phyloP scores from a whole-genome alignment of 495 filamentous ascomycete genomes.

The Annulohypoxylon nitens region DNA sequence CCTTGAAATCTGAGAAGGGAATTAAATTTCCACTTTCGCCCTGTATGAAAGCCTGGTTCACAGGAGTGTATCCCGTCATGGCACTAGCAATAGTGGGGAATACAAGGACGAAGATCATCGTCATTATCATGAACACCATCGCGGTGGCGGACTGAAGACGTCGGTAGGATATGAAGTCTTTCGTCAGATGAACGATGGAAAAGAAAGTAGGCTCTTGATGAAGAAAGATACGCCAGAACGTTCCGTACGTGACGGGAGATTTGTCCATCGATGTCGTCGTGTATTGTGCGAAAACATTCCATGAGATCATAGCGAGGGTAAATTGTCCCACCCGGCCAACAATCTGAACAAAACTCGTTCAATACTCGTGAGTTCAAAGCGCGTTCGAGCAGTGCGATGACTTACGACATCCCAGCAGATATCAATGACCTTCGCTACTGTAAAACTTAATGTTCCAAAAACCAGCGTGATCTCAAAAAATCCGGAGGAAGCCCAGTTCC shows the following conservation, averaged over 20 bases:
- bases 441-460: slow-evolving; percentile 38
- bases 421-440: slow-evolving; percentile 45
- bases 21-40: slow-evolving; percentile 22
- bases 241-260: slow-evolving; percentile 39
- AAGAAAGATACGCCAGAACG: slow-evolving; percentile 38
- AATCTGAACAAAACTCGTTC: slow-evolving; percentile 2
- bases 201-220: slow-evolving; percentile 19
- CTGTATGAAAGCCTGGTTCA: slow-evolving; percentile 31
- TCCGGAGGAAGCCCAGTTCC: slow-evolving; percentile 11
- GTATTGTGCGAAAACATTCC: slow-evolving; percentile 42
- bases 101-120: slow-evolving; percentile 34
- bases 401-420: slow-evolving; percentile 50
- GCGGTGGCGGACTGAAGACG: slow-evolving; percentile 16
- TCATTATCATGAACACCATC: slow-evolving; percentile 24
- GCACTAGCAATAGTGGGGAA: slow-evolving; percentile 49
- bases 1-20: slow-evolving; percentile 25
- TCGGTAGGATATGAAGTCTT: slow-evolving; percentile 16
- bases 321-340: slow-evolving; percentile 38
- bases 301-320: slow-evolving; percentile 38
- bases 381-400: neutral
- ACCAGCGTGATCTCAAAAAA: slow-evolving; percentile 49
- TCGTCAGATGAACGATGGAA: neutral
- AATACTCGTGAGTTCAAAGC: neutral
- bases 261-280: slow-evolving; percentile 38
- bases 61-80: slow-evolving; percentile 48